Percentiles rank a stretch among this genome's conserved stretches.
phyloP scores from a whole-genome alignment of 352 stramenopile species.

The Lagenidium sp. region DNA sequence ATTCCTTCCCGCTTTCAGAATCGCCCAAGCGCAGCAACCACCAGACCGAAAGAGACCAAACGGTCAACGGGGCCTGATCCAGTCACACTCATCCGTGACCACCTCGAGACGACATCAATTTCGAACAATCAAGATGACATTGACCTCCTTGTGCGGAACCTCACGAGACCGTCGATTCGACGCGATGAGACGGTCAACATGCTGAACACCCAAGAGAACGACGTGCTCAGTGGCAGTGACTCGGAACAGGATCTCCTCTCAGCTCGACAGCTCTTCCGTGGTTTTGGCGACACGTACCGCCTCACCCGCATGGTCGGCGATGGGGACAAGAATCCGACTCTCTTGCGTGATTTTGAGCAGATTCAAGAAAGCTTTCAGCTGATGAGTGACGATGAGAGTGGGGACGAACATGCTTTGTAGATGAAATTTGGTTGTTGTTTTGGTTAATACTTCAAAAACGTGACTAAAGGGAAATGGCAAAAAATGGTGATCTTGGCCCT shows the following conservation, averaged over 20 bases:
- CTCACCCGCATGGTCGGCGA: conserved; percentile 29
- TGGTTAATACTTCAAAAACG: too few species aligned
- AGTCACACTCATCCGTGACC: conserved; percentile 1
- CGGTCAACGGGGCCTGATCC: too few species aligned
- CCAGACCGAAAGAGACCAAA: conserved; percentile 1
- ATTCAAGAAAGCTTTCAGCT: conserved; percentile 54
- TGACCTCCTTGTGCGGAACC: background rate
- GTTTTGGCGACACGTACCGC: conserved; percentile 32
- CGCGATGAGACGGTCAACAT: too few species aligned
- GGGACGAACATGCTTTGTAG: background rate
- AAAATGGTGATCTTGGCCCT: too few species aligned
- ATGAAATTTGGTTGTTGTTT: too few species aligned
- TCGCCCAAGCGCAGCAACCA: conserved; percentile 1
- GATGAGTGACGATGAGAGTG: conserved; percentile 21
- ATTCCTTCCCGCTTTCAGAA: conserved; percentile 15
- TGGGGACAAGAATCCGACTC: conserved; percentile 19
- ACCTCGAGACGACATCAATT: conserved; percentile 11
- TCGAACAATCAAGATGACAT: conserved; percentile 5
- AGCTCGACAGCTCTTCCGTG: conserved; percentile 11
- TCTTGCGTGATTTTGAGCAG: conserved; percentile 47
- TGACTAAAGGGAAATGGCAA: too few species aligned
- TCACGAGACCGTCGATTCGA: background rate
- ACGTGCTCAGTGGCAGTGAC: conserved; percentile 15
- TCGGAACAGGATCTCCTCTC: conserved; percentile 13
- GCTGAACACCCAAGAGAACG: background rate